Evolutionary conservation across 148 eudicot species (phyloP), one percentile per base, ranked within the genome.

Genomic region (Amaranthus cruentus): DNA sequence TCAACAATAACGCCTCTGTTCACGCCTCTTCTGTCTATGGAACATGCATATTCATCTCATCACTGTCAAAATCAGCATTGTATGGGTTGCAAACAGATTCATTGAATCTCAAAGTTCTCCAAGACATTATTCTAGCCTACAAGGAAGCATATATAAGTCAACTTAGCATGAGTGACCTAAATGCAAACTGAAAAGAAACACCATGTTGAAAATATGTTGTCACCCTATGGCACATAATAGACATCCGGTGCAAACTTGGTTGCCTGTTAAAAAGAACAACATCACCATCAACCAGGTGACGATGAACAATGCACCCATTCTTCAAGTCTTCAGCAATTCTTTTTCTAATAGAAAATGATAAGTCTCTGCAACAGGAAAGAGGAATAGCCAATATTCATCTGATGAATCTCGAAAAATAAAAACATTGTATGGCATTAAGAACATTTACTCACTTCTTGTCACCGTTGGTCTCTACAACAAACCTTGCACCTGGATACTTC

Each of bases 61-160:
- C 99, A 69, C 97, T 97, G 77, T 96, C 99, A 87, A 96, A 96
- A 86, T 96, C 99, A 71, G 99, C 99, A 84, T 96, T 96, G 78
- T 96, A 96, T 4, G 99, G 99, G 73, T 96, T 92, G 83, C 99
- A 96, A 76, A 96, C 99, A 57, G 97, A 92, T 85, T 96, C 99
- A 74, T 96, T 96, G 78, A 96, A 96, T 86, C 99, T 85, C 75
- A 96, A 80, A 58, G 99, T 96, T 57, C 99, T 93, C 99, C 99
- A 96, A 6, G 96, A 92, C 99, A 96, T 96, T 77, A 96, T 92
- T 81, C 92, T 87, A 66, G 99, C 99, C 99, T 96, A 73, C 79
- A 81, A 50, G 59, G 42, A 85, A 0, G 59, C 54, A 69, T 62
- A 47, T 60, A 83, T 18, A 61, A 63, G 62, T 66, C 51, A 72